Base-by-base conservation (phyloP, 306 rosid species). In the Begonia masoniana region DNA sequence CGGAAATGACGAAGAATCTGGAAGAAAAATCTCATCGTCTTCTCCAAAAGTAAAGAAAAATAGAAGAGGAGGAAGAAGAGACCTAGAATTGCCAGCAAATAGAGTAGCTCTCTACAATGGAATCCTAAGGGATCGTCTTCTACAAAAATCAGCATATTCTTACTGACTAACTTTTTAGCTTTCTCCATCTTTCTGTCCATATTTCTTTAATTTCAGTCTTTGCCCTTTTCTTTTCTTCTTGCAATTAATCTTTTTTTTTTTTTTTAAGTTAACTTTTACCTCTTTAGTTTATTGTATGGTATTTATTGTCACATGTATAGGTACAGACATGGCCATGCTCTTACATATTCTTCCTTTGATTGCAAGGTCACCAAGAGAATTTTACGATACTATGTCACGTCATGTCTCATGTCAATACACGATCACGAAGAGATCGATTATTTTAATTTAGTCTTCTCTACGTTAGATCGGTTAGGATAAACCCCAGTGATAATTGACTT, bases 71-170 rank as follows among this genome's bases (percentile, higher is more conserved):
- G 64, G 63, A n/a, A 62, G 58, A 13, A 15, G 70, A 52, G 59
- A 7, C 50, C 68, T 68, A 58, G 86, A 71, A 73, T 74, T 85
- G 79, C 96, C 92, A 11, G 84, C 76, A 0, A 91, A 91, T 46
- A 80, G 97, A 19, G 75, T 52, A 6, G 96, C 96, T 23, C 74
- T 91, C 48, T 91, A 91, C 58, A 78, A 91, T 23, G 97, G 97
- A 72, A 91, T 91, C 67, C 79, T 85, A 2, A 76, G 92, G 57
- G 88, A 83, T 61, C 94, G 97, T 35, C 66, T 69, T 36, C 71
- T 68, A 67, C 83, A 74, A 7, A 80, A 92, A 41, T 67, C 74
- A 65, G 81, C 82, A 59, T 79, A 81, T 60, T 60, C 64, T 51
- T 50, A 15, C 16, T 60, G 15, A 51, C 35, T 50, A 11, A 59